Percentiles rank a stretch among this genome's conserved stretches.
phyloP scores from a whole-genome alignment of 768 basidiomycete species.

The Lactarius sp. region DNA sequence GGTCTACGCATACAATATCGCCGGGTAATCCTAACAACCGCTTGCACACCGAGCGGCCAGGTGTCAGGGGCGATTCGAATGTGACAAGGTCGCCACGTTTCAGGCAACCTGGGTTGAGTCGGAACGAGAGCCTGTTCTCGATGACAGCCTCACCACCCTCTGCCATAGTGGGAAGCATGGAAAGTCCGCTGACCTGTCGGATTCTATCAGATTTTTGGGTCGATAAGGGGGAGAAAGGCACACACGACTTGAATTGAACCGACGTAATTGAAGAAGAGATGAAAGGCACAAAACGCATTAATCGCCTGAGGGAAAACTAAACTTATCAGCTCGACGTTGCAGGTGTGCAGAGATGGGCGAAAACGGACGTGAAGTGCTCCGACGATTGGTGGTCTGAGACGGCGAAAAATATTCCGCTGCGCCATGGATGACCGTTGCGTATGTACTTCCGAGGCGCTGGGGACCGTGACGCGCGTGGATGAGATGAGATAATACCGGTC shows the following conservation, averaged over 20 bases:
- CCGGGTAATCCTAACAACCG: constrained; percentile 87
- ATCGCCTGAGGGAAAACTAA: constrained; percentile 24
- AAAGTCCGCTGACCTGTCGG: constrained; percentile 61
- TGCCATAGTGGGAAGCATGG: constrained; percentile 76
- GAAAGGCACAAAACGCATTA: constrained; percentile 53
- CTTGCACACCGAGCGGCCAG: constrained; percentile 72
- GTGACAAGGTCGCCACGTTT: constrained; percentile 75
- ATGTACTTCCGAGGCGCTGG: no score
- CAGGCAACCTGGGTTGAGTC: constrained; percentile 47
- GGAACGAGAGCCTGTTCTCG: constrained; percentile 54
- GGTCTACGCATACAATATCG: constrained; percentile 85
- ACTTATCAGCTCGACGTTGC: constrained; percentile 34
- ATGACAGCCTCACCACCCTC: constrained; percentile 54
- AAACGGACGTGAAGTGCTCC: constrained; percentile 20
- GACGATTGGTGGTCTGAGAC: constrained; percentile 12
- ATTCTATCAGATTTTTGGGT: background rate
- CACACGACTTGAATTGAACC: constrained; percentile 50
- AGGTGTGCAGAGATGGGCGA: constrained; percentile 4
- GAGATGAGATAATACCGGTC: no score
- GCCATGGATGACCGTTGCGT: constrained; percentile 2
- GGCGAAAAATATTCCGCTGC: constrained; percentile 6
- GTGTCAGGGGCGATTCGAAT: constrained; percentile 64
- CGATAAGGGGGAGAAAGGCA: constrained; percentile 14
- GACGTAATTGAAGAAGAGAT: constrained; percentile 60
- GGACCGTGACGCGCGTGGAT: no score